Evolutionary conservation across 208 protist species (phyloP).

Genomic region (Trichomonas vaginalis): DNA sequence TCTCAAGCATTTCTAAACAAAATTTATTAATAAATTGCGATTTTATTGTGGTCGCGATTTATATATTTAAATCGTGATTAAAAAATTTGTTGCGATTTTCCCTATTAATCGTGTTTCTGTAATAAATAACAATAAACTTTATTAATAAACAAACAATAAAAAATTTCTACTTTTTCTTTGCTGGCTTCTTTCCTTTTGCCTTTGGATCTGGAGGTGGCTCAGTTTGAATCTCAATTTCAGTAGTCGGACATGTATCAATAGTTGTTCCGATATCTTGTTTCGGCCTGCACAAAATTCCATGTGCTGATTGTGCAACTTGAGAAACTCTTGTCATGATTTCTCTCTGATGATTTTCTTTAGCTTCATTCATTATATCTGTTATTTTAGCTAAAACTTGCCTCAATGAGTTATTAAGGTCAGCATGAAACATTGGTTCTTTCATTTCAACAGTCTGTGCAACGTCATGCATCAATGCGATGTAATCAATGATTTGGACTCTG

Average conservation of each 20-base stretch:
- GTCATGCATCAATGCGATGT: background rate
- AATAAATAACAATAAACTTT: too few species aligned
- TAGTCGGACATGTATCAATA: background rate
- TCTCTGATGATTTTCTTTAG: background rate
- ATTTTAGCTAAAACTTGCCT: background rate
- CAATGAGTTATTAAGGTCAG: background rate
- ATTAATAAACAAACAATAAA: background rate
- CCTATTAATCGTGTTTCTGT: too few species aligned
- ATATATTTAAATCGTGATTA: too few species aligned
- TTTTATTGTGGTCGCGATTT: too few species aligned
- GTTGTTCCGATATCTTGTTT: background rate
- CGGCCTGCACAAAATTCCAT: background rate
- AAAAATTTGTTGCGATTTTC: too few species aligned
- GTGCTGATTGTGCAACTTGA: background rate
- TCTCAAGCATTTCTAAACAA: too few species aligned
- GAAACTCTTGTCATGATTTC: background rate
- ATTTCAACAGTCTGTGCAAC: background rate
- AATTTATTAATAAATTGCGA: too few species aligned
- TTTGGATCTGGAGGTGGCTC: background rate
- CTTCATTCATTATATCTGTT: background rate
- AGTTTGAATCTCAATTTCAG: background rate
- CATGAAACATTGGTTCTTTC: background rate
- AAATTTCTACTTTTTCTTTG: background rate
- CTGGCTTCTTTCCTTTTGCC: background rate
- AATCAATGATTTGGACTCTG: background rate